These are phyloP conservation scores for Dacryopinax spathularia DNA, from an alignment of 768 basidiomycete genomes.

Conservation along the genomic window DNA sequence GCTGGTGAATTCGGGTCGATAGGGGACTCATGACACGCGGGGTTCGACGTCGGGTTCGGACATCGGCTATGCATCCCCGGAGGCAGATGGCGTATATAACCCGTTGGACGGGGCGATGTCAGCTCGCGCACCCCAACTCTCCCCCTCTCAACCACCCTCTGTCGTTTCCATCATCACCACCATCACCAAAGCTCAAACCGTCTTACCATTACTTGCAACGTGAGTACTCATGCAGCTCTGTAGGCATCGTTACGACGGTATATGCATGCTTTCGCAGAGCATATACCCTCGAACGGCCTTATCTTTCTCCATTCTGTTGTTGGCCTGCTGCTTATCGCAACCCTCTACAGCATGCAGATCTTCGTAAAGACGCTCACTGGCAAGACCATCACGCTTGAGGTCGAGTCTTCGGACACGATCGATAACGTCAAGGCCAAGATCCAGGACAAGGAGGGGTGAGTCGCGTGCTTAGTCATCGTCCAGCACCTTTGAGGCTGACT, in stretches of 20 bases:
- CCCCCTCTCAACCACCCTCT: background rate
- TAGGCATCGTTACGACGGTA: background rate
- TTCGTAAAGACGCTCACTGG: constrained; percentile 29
- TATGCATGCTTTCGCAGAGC: background rate
- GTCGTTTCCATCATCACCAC: background rate
- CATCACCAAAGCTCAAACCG: background rate
- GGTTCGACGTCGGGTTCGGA: background rate
- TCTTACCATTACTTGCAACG: background rate
- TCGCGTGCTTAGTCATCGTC: too few relatives aligned
- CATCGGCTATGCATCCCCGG: background rate
- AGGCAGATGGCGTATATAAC: constrained; percentile 2
- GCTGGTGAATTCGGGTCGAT: background rate
- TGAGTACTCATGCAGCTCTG: background rate
- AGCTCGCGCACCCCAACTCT: background rate
- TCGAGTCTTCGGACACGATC: constrained; percentile 23
- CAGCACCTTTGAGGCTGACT: too few relatives aligned
- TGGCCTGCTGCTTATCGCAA: background rate
- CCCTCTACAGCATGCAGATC: constrained; percentile 23
- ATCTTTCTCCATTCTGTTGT: background rate
- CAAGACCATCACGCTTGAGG: constrained; percentile 30
- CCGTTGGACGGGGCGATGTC: background rate
- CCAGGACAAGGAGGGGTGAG: constrained; percentile 25
- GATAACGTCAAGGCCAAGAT: constrained; percentile 25
- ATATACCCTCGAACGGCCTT: background rate
- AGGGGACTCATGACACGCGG: too few relatives aligned